phyloP scores from a whole-genome alignment of 495 filamentous ascomycete genomes.

The Penicillium cinerascens region DNA sequence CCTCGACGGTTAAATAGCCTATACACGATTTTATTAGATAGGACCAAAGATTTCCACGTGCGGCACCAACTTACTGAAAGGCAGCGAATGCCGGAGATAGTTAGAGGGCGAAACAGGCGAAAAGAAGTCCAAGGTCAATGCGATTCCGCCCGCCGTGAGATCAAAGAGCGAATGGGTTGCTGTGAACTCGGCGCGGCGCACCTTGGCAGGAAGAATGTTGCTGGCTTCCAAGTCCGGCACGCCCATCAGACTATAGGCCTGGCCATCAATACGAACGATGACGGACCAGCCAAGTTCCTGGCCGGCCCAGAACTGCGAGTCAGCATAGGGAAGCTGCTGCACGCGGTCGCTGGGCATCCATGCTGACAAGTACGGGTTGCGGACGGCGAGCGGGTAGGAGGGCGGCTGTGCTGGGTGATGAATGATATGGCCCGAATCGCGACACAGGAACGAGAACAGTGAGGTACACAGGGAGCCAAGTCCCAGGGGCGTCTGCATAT shows the following conservation, averaged over 20 bases:
- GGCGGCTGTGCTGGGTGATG: slow-evolving; percentile 36
- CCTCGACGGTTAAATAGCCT: slow-evolving; percentile 67
- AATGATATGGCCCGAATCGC: slow-evolving; percentile 10
- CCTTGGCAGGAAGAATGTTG: slow-evolving; percentile 32
- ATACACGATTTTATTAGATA: slow-evolving; percentile 15
- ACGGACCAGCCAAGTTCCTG: slow-evolving; percentile 46
- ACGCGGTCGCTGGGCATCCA: slow-evolving; percentile 46
- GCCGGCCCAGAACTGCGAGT: slow-evolving; percentile 50
- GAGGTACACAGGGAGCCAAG: slow-evolving; percentile 25
- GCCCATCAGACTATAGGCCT: slow-evolving; percentile 48
- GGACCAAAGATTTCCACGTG: background rate
- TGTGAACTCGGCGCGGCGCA: slow-evolving; percentile 41
- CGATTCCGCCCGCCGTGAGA: slow-evolving; percentile 39
- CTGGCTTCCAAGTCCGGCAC: slow-evolving; percentile 22
- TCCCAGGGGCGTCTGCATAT: slow-evolving; percentile 18
- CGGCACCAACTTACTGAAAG: slow-evolving; percentile 52
- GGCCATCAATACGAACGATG: slow-evolving; percentile 45
- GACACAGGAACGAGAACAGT: slow-evolving; percentile 13
- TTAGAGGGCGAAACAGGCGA: slow-evolving; percentile 86
- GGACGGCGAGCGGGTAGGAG: slow-evolving; percentile 48
- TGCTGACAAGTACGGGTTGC: slow-evolving; percentile 43
- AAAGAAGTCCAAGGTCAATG: slow-evolving; percentile 57
- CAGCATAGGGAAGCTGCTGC: slow-evolving; percentile 34
- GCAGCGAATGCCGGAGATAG: slow-evolving; percentile 76
- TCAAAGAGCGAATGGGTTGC: slow-evolving; percentile 45